Evolutionary conservation across 2,329 filamentous ascomycete species (phyloP).

Genomic region (Claviceps maximensis): DNA sequence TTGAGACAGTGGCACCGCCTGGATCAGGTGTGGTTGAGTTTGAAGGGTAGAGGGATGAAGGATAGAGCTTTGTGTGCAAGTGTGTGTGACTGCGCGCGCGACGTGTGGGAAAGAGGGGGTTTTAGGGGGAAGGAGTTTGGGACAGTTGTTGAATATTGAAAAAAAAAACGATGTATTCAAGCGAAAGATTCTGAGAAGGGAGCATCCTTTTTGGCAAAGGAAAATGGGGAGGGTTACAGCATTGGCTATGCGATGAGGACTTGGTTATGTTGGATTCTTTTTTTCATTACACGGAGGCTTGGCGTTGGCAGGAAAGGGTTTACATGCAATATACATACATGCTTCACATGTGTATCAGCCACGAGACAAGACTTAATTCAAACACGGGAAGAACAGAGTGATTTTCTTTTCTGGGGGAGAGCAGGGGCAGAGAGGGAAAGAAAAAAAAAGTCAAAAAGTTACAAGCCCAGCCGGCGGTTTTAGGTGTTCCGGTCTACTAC

Average conservation of each 20-base stretch:
- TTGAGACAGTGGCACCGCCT: slow-evolving; percentile 16
- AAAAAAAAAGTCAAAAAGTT: no score
- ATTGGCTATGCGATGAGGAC: not conserved
- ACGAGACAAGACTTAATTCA: not conserved
- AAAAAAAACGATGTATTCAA: slow-evolving; percentile 5
- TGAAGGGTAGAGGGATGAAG: slow-evolving; percentile 20
- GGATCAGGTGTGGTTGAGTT: slow-evolving; percentile 29
- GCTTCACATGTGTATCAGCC: not conserved
- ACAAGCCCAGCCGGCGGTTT: no score
- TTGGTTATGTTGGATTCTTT: not conserved
- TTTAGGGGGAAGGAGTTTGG: not conserved
- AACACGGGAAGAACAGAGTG: not conserved
- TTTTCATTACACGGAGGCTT: not conserved
- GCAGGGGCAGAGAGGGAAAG: no score
- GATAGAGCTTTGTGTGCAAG: not conserved
- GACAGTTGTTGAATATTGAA: slow-evolving; percentile 5
- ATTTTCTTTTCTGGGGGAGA: no score
- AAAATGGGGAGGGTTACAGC: not conserved
- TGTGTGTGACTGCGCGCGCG: not conserved
- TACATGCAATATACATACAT: not conserved
- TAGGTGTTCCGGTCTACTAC: no score
- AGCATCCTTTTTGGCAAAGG: not conserved
- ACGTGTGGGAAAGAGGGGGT: not conserved
- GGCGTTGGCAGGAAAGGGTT: not conserved
- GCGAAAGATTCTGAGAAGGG: not conserved